phyloP scores from a whole-genome alignment of 148 eudicot genomes.

The Heliosperma pusillum region DNA sequence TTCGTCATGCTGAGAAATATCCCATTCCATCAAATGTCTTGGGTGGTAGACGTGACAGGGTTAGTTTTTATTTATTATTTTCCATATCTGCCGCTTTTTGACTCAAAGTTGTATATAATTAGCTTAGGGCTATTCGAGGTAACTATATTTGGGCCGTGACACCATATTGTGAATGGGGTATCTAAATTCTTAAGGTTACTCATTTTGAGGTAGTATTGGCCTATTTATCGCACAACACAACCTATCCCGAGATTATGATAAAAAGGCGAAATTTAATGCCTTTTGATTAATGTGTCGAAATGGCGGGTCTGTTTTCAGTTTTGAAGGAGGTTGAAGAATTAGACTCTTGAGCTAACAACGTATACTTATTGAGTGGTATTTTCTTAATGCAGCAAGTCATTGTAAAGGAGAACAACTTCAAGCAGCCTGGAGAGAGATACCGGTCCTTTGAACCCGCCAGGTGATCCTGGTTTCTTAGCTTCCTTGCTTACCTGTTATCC shows the following conservation, averaged over 20 bases:
- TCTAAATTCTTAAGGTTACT: background rate
- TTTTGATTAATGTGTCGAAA: no score
- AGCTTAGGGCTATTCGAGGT: background rate
- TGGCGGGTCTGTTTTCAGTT: background rate
- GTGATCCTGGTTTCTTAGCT: conserved; percentile 25
- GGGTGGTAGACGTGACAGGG: conserved; percentile 78
- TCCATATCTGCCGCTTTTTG: conserved; percentile 8
- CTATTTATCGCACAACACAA: background rate
- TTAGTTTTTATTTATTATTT: conserved; percentile 27
- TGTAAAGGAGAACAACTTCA: conserved; percentile 81
- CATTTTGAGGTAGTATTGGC: background rate
- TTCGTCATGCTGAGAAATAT: conserved; percentile 80
- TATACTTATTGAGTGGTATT: conserved; percentile 7
- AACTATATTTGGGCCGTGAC: background rate
- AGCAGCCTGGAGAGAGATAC: conserved; percentile 90
- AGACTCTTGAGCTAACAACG: background rate
- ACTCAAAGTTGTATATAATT: background rate
- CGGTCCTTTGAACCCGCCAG: conserved; percentile 73
- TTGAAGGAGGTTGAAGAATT: background rate
- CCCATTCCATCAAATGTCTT: conserved; percentile 62
- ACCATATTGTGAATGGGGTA: background rate
- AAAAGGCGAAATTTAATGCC: background rate
- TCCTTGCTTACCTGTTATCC: background rate
- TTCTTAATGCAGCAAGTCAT: conserved; percentile 48
- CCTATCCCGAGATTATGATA: background rate